Base-by-base conservation (phyloP, 768 basidiomycete genomes). In the Albatrellus ellisii region DNA sequence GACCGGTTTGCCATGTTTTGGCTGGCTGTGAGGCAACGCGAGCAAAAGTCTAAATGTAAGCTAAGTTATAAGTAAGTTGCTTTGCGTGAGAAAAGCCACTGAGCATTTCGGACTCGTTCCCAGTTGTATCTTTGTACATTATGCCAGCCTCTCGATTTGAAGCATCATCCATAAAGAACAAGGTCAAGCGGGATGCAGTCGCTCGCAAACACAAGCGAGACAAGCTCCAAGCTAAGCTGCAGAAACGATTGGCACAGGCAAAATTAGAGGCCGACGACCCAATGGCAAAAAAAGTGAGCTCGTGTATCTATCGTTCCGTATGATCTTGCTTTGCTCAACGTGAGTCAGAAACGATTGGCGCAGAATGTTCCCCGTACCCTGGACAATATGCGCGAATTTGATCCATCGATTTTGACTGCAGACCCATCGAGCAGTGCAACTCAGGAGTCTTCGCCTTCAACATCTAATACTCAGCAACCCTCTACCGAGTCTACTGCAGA, bases 331-430 rank as follows among this genome's bases (percentile, higher is more conserved):
- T 31, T 15, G 17, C 26, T 22, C 26, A 11, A 44, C 36, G 4
- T 29, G 3, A 15, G 17, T 9, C 44, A 92, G 89, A 80, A 79
- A 77, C 77, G 91, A 43, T 62, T 86, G 18, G 70, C 74, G 5
- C 75, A 83, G 53, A 95, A 95, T 65, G 69, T 92, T 8, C 92
- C 92, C 0, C 73, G 73, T 34, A 99, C 95, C 0, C 73, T 97
- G 18, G 95, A 99, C 56, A 98, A 97, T 57, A 84, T 78, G 46
- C 77, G 92, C 47, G 82, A 92, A 59, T 84, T 77, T 56, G 83
- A 83, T 55, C 79, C 79, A 6, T 77, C 77, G 27, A 60, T 76
- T 55, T 58, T 75, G 28, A 76, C 76, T 21, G 70, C 73, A 29
- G 65, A 75, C 45, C 73, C 74, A 12, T 39, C 53, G 49, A 46